A percentile compares a stretch with the other conserved stretches of the same genome.
Evolutionary conservation across 1,284 basidiomycete species (phyloP).

Genomic region (Sparassis latifolia): DNA sequence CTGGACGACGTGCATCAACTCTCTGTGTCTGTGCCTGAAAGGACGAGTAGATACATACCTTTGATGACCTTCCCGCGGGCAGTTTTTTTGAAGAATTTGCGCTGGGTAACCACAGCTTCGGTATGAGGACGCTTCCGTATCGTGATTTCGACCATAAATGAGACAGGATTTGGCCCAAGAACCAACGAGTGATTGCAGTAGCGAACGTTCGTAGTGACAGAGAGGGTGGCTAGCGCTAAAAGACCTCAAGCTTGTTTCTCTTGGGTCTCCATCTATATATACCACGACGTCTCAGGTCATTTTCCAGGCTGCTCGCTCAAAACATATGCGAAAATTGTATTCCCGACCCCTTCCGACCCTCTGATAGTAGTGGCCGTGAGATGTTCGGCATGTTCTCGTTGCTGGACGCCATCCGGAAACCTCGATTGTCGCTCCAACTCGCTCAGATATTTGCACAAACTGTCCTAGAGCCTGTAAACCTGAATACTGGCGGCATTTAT

Average conservation of each 20-base stretch:
- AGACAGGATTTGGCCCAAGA: too few relatives aligned
- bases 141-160: constrained; percentile 55
- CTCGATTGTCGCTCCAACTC: neutral
- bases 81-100: constrained; percentile 94
- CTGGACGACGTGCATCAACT: constrained; percentile 28
- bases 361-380: neutral
- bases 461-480: neutral
- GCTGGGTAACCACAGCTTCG: constrained; percentile 74
- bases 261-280: too few relatives aligned
- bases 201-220: too few relatives aligned
- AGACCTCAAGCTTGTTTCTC: too few relatives aligned
- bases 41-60: constrained; percentile 37
- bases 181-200: too few relatives aligned
- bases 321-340: neutral
- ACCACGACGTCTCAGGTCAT: too few relatives aligned
- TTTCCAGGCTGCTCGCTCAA: too few relatives aligned
- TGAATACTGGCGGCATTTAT: constrained; percentile 26
- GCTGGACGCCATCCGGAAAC: too few relatives aligned
- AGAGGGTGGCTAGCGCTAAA: too few relatives aligned
- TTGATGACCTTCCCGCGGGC: constrained; percentile 91
- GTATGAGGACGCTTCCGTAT: constrained; percentile 70
- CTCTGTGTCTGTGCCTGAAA: too few relatives aligned
- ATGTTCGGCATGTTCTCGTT: neutral
- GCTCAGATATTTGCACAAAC: neutral
- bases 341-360: neutral